A percentile compares a stretch with the other conserved stretches of the same genome.
phyloP scores from a whole-genome alignment of 2,329 filamentous ascomycete species.

The Fusarium foetens region DNA sequence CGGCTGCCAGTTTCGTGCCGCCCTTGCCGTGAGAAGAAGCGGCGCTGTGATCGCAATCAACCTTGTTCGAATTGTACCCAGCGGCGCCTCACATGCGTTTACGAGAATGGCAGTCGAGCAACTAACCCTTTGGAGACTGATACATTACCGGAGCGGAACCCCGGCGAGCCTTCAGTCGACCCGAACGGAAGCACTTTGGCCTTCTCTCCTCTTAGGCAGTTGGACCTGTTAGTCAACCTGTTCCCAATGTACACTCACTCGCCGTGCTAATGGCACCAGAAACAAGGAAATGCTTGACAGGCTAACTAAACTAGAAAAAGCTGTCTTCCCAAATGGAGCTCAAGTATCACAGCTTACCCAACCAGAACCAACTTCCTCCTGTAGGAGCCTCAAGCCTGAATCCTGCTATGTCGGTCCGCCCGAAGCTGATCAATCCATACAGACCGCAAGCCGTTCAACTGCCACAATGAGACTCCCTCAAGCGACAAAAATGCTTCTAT shows the following conservation, averaged over 20 bases:
- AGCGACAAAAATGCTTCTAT: too few relatives aligned
- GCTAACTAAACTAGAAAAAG: background rate
- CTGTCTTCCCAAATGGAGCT: background rate
- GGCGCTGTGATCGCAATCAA: slow-evolving; percentile 3
- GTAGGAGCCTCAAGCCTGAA: background rate
- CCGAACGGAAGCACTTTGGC: background rate
- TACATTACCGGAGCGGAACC: too few relatives aligned
- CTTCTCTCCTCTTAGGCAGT: background rate
- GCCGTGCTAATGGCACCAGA: background rate
- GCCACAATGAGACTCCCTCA: background rate
- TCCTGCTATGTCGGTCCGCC: too few relatives aligned
- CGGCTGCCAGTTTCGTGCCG: background rate
- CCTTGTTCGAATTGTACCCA: slow-evolving; percentile 12
- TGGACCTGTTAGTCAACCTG: background rate
- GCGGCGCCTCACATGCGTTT: background rate
- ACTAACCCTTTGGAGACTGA: background rate
- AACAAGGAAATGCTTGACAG: background rate
- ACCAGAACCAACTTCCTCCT: background rate
- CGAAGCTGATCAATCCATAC: background rate
- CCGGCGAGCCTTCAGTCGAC: background rate
- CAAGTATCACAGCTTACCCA: background rate
- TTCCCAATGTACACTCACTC: background rate
- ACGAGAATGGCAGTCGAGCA: background rate
- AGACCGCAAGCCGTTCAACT: background rate
- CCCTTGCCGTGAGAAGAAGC: background rate